phyloP scores from a whole-genome alignment of 2,329 filamentous ascomycete species.

The Pseudogymnoascus destructans region DNA sequence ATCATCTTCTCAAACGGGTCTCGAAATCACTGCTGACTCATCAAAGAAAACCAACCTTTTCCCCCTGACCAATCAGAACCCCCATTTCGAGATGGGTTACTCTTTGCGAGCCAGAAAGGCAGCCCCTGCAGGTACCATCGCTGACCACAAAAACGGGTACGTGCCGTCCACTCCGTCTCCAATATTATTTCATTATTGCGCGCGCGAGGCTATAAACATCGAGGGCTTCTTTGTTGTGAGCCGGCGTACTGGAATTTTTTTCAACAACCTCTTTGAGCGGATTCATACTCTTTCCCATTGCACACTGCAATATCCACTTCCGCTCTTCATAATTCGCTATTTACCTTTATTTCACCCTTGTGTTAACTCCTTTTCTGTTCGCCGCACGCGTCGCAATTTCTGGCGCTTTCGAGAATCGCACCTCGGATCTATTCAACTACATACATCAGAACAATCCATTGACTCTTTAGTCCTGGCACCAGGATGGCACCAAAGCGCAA shows the following conservation, averaged over 20 bases:
- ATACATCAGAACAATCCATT: slow-evolving; percentile 7
- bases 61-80: background rate
- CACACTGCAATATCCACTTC: background rate
- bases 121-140: background rate
- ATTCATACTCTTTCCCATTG: background rate
- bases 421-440: background rate
- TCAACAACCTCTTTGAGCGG: background rate
- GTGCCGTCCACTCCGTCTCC: background rate
- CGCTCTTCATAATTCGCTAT: background rate
- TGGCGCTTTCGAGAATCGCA: background rate
- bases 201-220: slow-evolving; percentile 8
- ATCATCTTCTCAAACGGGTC: background rate
- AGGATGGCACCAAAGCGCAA: slow-evolving; percentile 6
- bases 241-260: slow-evolving; percentile 3
- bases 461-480: background rate
- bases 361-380: background rate
- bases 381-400: slow-evolving; percentile 1
- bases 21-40: slow-evolving; percentile 2
- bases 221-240: slow-evolving; percentile 5
- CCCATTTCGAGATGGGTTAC: background rate
- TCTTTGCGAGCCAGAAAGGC: background rate
- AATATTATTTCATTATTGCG: background rate
- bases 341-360: background rate
- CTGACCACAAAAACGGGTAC: background rate
- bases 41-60: background rate